Conservation (phyloP, 305 asterid species). For the Fraxinus albicans region DNA sequence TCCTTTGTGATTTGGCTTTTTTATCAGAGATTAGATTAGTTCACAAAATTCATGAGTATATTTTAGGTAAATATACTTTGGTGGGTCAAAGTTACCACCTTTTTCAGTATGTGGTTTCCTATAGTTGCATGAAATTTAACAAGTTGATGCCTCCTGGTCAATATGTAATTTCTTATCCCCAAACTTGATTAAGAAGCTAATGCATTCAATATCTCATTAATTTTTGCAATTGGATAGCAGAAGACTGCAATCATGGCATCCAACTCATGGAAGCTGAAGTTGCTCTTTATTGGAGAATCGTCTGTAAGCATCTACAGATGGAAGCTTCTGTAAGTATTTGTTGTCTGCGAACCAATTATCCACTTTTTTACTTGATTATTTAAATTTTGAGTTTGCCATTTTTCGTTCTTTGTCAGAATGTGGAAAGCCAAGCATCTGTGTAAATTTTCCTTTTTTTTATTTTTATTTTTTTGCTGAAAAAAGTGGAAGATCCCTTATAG, state of each 20-base stretch:
- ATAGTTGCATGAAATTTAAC: not conserved
- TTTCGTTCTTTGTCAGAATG: not conserved
- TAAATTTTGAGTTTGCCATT: not conserved
- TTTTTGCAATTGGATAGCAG: slow-evolving; percentile 36
- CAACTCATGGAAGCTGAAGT: slow-evolving; percentile 86
- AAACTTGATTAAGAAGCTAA: not conserved
- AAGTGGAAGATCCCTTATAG: not conserved
- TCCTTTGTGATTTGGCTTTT: not conserved
- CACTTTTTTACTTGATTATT: not conserved
- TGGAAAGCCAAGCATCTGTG: not conserved
- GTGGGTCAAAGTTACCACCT: not conserved
- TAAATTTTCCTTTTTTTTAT: not conserved
- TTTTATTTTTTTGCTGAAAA: not conserved
- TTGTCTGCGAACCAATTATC: not conserved
- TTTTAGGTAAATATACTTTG: not conserved
- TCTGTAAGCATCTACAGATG: slow-evolving; percentile 69
- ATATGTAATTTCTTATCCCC: not conserved
- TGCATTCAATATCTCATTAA: slow-evolving; percentile 6
- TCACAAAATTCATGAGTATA: not conserved
- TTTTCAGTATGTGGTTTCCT: not conserved
- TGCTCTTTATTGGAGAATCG: slow-evolving; percentile 85
- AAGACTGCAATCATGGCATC: slow-evolving; percentile 38
- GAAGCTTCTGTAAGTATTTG: slow-evolving; percentile 77
- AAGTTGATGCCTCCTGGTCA: not conserved
- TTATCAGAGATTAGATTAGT: not conserved